A percentile compares a stretch with the other conserved stretches of the same genome.
Evolutionary conservation across 805 yeast species (phyloP).

Genomic region (Metschnikowia proteae): DNA sequence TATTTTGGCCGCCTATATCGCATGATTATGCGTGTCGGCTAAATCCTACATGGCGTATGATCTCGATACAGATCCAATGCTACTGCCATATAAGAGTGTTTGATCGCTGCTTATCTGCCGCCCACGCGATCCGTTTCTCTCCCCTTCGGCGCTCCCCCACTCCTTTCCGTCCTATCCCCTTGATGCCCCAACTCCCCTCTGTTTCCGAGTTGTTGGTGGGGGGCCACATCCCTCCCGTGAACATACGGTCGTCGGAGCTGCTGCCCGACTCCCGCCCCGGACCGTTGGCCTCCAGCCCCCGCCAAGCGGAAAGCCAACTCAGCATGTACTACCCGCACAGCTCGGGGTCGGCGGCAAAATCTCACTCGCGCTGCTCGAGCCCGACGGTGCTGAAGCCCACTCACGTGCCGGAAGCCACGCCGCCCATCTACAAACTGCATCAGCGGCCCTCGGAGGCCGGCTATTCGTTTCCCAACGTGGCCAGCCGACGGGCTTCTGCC

Average conservation of each 20-base stretch:
- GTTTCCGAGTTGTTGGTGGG: constrained; percentile 20
- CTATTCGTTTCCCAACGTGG: background rate
- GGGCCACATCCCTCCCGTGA: constrained; percentile 11
- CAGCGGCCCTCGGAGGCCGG: background rate
- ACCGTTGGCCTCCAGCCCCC: constrained; percentile 9
- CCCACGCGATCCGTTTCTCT: background rate
- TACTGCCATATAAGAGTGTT: constrained; percentile 1
- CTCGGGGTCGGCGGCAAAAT: background rate
- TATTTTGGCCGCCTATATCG: constrained; percentile 2
- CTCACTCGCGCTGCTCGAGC: background rate
- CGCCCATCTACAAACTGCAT: background rate
- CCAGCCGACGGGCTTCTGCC: background rate
- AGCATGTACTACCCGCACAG: background rate
- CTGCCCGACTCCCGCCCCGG: constrained; percentile 1
- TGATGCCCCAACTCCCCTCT: constrained; percentile 20
- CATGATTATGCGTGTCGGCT: constrained; percentile 4
- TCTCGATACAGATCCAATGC: constrained; percentile 3
- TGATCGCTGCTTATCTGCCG: background rate
- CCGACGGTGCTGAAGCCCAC: background rate
- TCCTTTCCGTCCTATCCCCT: background rate
- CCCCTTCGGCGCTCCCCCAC: background rate
- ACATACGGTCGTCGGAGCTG: background rate
- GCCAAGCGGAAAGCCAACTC: constrained; percentile 4
- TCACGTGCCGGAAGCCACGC: background rate
- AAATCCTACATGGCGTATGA: constrained; percentile 1